Conservation (phyloP, 176 grass and related monocot genomes). For the Panicum miliaceum region DNA sequence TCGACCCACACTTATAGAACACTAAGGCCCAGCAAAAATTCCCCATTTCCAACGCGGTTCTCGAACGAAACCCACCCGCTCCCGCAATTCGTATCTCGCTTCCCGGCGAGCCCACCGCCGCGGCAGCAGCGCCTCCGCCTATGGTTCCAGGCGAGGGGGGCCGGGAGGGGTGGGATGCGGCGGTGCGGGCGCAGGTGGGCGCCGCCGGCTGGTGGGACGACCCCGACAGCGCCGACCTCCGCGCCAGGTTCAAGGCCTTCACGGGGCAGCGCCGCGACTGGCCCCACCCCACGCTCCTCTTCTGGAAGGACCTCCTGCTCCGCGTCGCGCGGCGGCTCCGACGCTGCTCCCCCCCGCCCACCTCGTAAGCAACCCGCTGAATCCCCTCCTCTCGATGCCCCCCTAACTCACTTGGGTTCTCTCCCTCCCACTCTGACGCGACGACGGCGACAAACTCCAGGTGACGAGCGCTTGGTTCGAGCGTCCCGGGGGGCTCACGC, state of each 20-base stretch:
- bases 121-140: not conserved
- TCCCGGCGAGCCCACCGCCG: slow-evolving; percentile 21
- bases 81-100: not conserved
- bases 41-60: not conserved
- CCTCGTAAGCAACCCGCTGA: slow-evolving; percentile 32
- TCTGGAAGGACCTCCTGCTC: slow-evolving; percentile 72
- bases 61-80: not conserved
- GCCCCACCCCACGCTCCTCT: slow-evolving; percentile 57
- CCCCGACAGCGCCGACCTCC: slow-evolving; percentile 47
- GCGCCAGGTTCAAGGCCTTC: slow-evolving; percentile 77
- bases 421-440: not conserved
- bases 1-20: not conserved
- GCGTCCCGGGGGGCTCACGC: slow-evolving; percentile 55
- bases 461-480: slow-evolving; percentile 62
- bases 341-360: slow-evolving; percentile 46
- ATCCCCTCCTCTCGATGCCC: not conserved
- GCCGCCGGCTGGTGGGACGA: slow-evolving; percentile 60
- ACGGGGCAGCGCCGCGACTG: slow-evolving; percentile 74
- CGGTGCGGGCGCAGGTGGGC: slow-evolving; percentile 59
- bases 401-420: not conserved
- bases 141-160: slow-evolving; percentile 22
- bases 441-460: slow-evolving; percentile 31
- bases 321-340: slow-evolving; percentile 56
- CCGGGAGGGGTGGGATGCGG: slow-evolving; percentile 45
- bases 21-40: not conserved